Conservation (phyloP, 2,329 filamentous ascomycete genomes). For the Mollisiaceae sp. region DNA sequence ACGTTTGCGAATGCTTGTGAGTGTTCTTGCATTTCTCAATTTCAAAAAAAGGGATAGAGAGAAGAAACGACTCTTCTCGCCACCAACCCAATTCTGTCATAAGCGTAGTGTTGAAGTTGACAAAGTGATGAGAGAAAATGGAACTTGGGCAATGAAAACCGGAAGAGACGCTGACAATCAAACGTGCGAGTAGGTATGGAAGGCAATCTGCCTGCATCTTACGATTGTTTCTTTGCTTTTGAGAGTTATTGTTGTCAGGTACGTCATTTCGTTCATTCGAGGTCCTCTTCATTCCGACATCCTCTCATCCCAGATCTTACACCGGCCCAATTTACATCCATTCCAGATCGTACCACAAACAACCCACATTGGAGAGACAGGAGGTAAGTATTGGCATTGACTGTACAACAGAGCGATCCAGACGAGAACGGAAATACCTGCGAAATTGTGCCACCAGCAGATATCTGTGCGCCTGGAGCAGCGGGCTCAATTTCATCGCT, state of each 20-base stretch:
- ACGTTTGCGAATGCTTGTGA: background rate
- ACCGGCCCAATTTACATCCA: too few relatives aligned
- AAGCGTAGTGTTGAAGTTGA: too few relatives aligned
- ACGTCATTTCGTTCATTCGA: background rate
- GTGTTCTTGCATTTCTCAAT: background rate
- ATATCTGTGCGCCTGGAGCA: background rate
- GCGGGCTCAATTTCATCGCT: background rate
- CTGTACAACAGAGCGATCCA: background rate
- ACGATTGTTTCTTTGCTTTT: background rate
- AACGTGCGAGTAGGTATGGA: background rate
- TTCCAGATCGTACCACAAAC: background rate
- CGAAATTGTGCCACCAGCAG: constrained; percentile 3
- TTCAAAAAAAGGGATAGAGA: background rate
- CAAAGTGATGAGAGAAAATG: background rate
- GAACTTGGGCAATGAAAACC: background rate
- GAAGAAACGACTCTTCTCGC: too few relatives aligned
- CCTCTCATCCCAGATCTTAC: background rate
- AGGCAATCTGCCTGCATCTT: background rate
- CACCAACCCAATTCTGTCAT: too few relatives aligned
- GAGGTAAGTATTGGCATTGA: background rate
- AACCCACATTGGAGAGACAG: background rate
- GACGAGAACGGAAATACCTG: background rate
- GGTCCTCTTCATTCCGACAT: background rate
- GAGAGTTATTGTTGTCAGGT: background rate
- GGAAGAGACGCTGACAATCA: background rate